Evolutionary conservation across 805 yeast species (phyloP), one percentile per base, ranked within the genome.

Genomic region (Candida nanaspora): DNA sequence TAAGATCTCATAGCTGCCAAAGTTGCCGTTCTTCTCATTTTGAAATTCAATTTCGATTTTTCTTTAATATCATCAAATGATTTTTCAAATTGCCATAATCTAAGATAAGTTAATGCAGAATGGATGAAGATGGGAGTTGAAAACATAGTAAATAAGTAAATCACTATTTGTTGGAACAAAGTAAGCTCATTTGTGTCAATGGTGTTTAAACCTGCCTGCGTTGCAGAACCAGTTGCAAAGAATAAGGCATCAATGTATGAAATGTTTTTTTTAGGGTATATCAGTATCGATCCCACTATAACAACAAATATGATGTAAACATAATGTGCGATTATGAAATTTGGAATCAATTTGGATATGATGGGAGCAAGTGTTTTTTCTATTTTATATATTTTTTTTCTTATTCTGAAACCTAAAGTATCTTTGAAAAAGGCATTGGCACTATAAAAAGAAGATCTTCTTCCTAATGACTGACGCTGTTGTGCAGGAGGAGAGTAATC

Each of bases 151-250:
- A 78, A 44, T 11, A 85, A 47, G 55, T 81, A 86, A 2, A 91
- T 60, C 9, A 74, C 67, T 14, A 88, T 73, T 56, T 91, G 98
- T 60, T 93, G 98, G 63, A 82, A 91, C 35, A 84, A 57, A 0
- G 70, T 62, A 42, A 89, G 48, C 0, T 66, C 61, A 56, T 86
- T 86, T 30, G 82, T 47, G 50, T 87, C 77, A 20, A 86, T 68
- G 0, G 96, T 82, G 56, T 87, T 88, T 41, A 93, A 64, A 1
- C 99, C 99, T 0, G 96, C 95, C 56, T 91, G 96, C 2, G 98
- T 87, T 1, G 82, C 63, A 0, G 93, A 78, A 10, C 95, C 91
- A 10, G 80, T 66, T 0, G 88, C 73, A 41, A 86, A 65, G 58
- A 91, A 86, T 27, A 93, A 63, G 2, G 83, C 78, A 64, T 93